Evolutionary conservation across 306 rosid genomes (phyloP), one percentile per base, ranked within the genome.

Genomic region (Prunus dulcis): DNA sequence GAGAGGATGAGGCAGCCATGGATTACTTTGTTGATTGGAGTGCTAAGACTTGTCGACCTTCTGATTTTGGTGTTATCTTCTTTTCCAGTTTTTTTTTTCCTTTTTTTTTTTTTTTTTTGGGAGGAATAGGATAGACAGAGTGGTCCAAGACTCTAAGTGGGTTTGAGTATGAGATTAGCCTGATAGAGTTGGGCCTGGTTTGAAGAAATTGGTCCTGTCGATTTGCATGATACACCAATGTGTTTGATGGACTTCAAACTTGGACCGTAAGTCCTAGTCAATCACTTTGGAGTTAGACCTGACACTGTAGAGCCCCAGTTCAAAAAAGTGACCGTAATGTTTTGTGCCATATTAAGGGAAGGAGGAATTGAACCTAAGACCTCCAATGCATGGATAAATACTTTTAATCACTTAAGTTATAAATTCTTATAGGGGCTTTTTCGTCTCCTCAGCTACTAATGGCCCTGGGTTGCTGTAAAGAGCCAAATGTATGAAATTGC

Each of bases 1-100:
- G 70, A n/a, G 89, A 69, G 78, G 89, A 89, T 77, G 92, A 82
- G 82, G 89, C 71, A 72, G 98, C 97, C 91, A 91, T 91, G 73
- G 84, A 5, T 73, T 72, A 43, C 12, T 43, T 43, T 27, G 45
- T 4, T 49, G 66, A 53, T 63, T 72, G 12, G 53, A 4, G 25
- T 12, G 55, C 9, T 19, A 58, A 22, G n/a, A 3, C 20, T 49
- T 17, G 62, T 58, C 34, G 52, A 63, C 56, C 58, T 50, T 50
- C 52, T 12, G 51, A 20, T 64, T 78, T 74, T 22, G 43, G 71
- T 53, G 20, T 75, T 22, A 56, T 64, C 64, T 5, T 3, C 9
- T 45, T 41, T 20, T 18, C 8, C 17, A 1, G 18, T 71, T 53
- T 1, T n/a, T 38, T 52, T 1, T 12, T 0, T n/a, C n/a, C n/a